A percentile compares a stretch with the other conserved stretches of the same genome.
phyloP scores from a whole-genome alignment of 805 yeast species.

The Ogataea methanolica region DNA sequence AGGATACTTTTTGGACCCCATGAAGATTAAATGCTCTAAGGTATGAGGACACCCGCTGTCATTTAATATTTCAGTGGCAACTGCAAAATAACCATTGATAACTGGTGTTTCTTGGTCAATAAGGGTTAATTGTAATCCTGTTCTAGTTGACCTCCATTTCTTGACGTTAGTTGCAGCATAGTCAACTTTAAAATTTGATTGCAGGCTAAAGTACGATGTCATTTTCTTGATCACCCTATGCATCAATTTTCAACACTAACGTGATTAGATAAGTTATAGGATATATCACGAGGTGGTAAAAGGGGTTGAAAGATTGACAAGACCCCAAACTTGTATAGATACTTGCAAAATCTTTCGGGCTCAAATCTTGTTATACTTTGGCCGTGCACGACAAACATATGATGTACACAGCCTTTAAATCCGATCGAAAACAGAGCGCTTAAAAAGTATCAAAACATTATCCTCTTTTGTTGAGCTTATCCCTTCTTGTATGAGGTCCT shows the following conservation, averaged over 20 bases:
- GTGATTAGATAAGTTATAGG: neutral
- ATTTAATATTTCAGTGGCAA: constrained; percentile 84
- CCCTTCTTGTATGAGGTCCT: too few relatives aligned
- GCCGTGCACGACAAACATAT: too few relatives aligned
- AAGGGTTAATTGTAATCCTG: constrained; percentile 78
- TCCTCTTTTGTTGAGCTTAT: too few relatives aligned
- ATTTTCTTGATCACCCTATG: constrained; percentile 6
- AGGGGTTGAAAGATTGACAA: too few relatives aligned
- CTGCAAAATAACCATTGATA: constrained; percentile 91
- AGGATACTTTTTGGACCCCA: constrained; percentile 89
- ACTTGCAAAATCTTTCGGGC: too few relatives aligned
- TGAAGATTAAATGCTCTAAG: constrained; percentile 85
- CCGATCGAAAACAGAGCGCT: too few relatives aligned
- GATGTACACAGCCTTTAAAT: too few relatives aligned
- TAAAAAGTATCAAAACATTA: too few relatives aligned
- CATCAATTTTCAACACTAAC: neutral
- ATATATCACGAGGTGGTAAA: neutral
- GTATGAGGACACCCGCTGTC: constrained; percentile 96
- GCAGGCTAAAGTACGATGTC: constrained; percentile 34
- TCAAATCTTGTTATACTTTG: too few relatives aligned
- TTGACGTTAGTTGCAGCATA: constrained; percentile 68
- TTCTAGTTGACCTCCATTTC: constrained; percentile 73
- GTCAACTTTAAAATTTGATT: constrained; percentile 57
- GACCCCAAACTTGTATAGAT: too few relatives aligned
- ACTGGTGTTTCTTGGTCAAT: constrained; percentile 80